Base-by-base conservation (phyloP, 139 green algal species). In the Tetradesmus lagerheimii region DNA sequence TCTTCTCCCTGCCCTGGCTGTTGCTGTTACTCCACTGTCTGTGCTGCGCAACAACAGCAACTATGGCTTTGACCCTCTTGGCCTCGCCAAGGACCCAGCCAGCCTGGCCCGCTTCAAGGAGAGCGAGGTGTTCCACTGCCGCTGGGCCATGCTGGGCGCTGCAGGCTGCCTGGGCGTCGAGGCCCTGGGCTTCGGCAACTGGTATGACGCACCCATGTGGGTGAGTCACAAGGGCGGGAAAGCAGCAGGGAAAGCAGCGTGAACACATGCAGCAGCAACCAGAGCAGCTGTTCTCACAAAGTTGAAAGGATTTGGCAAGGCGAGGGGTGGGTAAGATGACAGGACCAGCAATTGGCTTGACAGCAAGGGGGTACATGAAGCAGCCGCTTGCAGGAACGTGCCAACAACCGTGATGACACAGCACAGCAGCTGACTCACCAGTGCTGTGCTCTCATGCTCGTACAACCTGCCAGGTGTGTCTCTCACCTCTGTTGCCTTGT, bases 31-130 rank as follows among this genome's bases (percentile, higher is more conserved):
- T 15, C n/a, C n/a, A 25, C 29, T 75, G 16, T 31, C 64, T 75
- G 64, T 78, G 2, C 38, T 78, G 27, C 76, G 86, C 89, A 25
- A 88, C 91, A 25, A 29, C 85, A 93, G 93, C 84, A 95, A 97
- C 96, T 98, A 95, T 80, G 96, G 96, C 47, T 98, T 97, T 90
- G 96, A 98, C 92, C 96, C 96, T 43, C 90, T 97, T 6, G 91
- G 83, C 20, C 95, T 98, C 67, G 67, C 50, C 89, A 89, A 86
- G 83, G 92, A 95, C 38, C 64, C 85, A 20, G 83, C 88, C n/a
- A 83, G 85, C 64, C 90, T 92, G 45, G 53, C 89, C 67, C 91
- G 92, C 91, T 95, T 94, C 92, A 67, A 29, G 4, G 90, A 93
- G 88, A 80, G 62, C 37, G 94, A 97, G 94, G 84, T 97, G 45